Evolutionary conservation across 345 rosid species (phyloP).

Genomic region (Barbarea vulgaris): DNA sequence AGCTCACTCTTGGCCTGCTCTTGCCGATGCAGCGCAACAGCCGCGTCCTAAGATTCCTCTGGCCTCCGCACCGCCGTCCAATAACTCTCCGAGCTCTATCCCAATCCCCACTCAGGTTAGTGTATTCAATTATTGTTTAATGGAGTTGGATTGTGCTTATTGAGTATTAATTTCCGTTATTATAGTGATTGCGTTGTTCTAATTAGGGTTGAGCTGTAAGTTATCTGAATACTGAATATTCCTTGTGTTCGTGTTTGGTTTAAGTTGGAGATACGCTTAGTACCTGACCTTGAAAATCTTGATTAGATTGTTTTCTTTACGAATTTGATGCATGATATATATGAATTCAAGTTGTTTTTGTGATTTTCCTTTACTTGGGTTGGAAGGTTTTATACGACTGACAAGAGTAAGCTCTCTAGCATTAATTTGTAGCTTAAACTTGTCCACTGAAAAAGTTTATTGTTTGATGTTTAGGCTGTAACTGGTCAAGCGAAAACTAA

Average conservation of each 20-base stretch:
- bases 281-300: not conserved
- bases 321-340: constrained; percentile 21
- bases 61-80: constrained; percentile 39
- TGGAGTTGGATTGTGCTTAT: not conserved
- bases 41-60: constrained; percentile 48
- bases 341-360: not conserved
- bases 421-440: not conserved
- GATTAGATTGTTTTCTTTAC: not conserved
- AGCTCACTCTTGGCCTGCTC: constrained; percentile 88
- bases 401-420: not conserved
- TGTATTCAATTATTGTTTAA: not conserved
- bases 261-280: not conserved
- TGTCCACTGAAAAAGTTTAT: constrained; percentile 2
- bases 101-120: constrained; percentile 44
- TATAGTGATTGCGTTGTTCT: not conserved
- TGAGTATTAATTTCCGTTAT: not conserved
- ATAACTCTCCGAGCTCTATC: constrained; percentile 22
- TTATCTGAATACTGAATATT: not conserved
- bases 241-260: constrained; percentile 5
- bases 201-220: not conserved
- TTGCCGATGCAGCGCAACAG: constrained; percentile 62
- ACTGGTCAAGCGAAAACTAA: constrained; percentile 59
- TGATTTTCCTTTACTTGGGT: constrained; percentile 8
- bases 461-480: constrained; percentile 50
- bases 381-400: not conserved